Evolutionary conservation across 2,329 filamentous ascomycete genomes (phyloP).

Genomic region (Botrytis porri): DNA sequence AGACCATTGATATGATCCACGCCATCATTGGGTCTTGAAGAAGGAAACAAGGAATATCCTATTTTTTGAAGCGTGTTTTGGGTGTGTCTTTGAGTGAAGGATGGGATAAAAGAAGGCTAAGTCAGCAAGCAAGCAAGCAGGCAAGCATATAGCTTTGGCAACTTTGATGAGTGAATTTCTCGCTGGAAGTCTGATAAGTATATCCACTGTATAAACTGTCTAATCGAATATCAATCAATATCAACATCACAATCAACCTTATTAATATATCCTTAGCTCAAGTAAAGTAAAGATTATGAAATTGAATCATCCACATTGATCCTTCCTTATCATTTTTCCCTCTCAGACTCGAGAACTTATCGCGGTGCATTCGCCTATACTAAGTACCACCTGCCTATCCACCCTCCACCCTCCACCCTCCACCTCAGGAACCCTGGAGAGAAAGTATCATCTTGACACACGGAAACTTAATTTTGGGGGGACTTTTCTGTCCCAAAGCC

Average conservation of each 20-base stretch:
- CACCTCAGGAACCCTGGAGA: background rate
- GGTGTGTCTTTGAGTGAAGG: background rate
- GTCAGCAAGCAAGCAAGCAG: background rate
- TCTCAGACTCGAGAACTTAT: constrained; percentile 21
- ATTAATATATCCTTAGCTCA: no score
- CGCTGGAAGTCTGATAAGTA: background rate
- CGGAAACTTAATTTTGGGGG: background rate
- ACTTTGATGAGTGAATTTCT: background rate
- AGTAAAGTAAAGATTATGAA: fast-evolving
- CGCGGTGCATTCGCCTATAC: constrained; percentile 9
- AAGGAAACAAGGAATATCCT: background rate
- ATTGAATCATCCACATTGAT: background rate
- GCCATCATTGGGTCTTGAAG: background rate
- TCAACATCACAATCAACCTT: background rate
- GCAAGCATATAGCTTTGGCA: background rate
- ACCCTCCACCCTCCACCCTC: background rate
- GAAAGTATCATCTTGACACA: background rate
- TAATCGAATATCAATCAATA: background rate
- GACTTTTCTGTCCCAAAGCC: background rate
- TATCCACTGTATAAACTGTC: no score
- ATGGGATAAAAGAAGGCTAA: background rate
- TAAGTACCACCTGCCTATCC: background rate
- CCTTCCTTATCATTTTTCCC: background rate
- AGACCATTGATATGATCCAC: background rate
- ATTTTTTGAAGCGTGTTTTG: background rate